Conservation (phyloP, 495 filamentous ascomycete species). For the Penicillium dipodomyicola region DNA sequence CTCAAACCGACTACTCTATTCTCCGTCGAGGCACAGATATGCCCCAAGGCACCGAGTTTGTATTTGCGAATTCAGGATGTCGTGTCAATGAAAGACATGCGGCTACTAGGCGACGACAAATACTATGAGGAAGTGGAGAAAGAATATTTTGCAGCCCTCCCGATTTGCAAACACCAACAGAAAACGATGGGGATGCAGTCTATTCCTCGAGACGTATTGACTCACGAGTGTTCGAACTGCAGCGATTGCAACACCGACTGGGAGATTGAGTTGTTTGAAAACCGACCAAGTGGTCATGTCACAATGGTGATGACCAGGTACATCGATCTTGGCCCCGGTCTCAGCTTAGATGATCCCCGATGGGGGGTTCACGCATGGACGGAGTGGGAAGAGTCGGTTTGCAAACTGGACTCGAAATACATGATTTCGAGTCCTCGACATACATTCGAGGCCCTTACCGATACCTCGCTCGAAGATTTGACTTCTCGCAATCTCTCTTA, state of each 20-base stretch:
- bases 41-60: neutral
- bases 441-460: neutral
- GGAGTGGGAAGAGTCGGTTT: neutral
- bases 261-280: neutral
- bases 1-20: neutral
- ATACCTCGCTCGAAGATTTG: neutral
- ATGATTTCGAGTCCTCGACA: neutral
- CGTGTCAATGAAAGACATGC: neutral
- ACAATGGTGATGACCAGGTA: constrained; percentile 1
- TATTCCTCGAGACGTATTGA: neutral
- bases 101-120: neutral
- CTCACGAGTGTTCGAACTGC: neutral
- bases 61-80: constrained; percentile 4
- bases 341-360: neutral
- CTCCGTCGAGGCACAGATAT: neutral
- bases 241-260: constrained; percentile 1
- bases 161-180: neutral
- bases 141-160: neutral
- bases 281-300: neutral
- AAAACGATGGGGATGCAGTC: neutral
- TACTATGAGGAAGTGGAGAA: neutral
- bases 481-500: neutral
- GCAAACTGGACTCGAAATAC: neutral
- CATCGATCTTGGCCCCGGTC: neutral
- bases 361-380: neutral